Conservation (phyloP, 345 rosid species). For the Garcia nutans region DNA sequence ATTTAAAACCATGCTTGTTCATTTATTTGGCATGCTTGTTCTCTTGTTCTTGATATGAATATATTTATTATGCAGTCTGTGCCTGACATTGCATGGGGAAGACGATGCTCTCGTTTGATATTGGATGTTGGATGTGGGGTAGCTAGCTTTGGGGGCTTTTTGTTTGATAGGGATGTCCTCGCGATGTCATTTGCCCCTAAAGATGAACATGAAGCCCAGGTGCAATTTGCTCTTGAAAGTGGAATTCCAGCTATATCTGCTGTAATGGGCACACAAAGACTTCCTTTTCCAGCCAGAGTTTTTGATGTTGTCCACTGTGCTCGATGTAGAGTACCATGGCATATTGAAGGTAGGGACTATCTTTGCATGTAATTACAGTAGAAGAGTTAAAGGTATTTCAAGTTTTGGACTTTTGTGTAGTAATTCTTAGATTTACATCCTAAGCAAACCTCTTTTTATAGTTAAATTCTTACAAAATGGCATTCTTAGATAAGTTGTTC, state of each 20-base stretch:
- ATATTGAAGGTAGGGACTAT: slow-evolving; percentile 73
- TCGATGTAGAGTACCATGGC: slow-evolving; percentile 99
- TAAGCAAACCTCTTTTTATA: neutral
- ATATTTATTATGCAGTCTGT: slow-evolving; percentile 57
- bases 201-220: slow-evolving; percentile 99
- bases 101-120: slow-evolving; percentile 67
- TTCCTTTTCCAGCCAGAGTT: slow-evolving; percentile 89
- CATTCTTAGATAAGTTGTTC: neutral
- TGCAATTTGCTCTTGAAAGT: slow-evolving; percentile 86
- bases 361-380: neutral
- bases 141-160: slow-evolving; percentile 96
- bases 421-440: neutral
- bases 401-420: neutral
- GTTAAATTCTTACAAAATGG: neutral
- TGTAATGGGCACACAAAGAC: slow-evolving; percentile 95
- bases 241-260: slow-evolving; percentile 98
- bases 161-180: slow-evolving; percentile 84
- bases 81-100: slow-evolving; percentile 82
- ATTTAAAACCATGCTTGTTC: neutral
- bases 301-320: slow-evolving; percentile 96
- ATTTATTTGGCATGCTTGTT: neutral
- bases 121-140: slow-evolving; percentile 99
- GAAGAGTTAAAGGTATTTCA: neutral
- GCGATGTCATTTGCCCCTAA: slow-evolving; percentile 97
- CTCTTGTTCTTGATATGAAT: slow-evolving; percentile 14